Evolutionary conservation across 495 filamentous ascomycete species (phyloP).

Genomic region (Annulohypoxylon moriforme): DNA sequence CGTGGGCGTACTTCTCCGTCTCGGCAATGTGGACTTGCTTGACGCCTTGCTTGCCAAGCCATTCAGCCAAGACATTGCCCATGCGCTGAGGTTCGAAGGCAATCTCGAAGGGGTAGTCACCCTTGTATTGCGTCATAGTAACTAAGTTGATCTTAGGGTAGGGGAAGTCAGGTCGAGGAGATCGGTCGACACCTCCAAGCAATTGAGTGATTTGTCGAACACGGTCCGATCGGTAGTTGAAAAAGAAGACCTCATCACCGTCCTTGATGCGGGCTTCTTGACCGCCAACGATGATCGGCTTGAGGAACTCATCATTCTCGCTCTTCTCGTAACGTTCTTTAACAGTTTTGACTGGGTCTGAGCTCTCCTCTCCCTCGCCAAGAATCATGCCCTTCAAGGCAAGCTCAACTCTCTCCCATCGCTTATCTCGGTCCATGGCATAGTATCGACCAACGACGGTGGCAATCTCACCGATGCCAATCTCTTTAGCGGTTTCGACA

Average conservation of each 20-base stretch:
- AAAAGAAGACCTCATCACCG: conserved; percentile 96
- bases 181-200: conserved; percentile 89
- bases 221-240: conserved; percentile 99
- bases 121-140: conserved; percentile 99
- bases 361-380: conserved; percentile 86
- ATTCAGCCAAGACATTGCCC: conserved; percentile 96
- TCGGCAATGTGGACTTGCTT: conserved; percentile 97
- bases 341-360: conserved; percentile 86
- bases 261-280: conserved; percentile 86
- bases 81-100: conserved; percentile 96
- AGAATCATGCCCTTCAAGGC: conserved; percentile 85
- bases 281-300: conserved; percentile 94
- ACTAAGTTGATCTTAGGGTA: conserved; percentile 94
- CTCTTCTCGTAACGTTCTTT: conserved; percentile 85
- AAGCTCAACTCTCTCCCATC: conserved; percentile 94
- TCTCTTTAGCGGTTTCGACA: conserved; percentile 78
- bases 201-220: conserved; percentile 97
- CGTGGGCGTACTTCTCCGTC: conserved; percentile 99
- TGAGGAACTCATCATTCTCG: conserved; percentile 97
- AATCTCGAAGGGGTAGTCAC: conserved; percentile 90
- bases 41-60: conserved; percentile 85
- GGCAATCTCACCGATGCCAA: conserved; percentile 87
- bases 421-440: conserved; percentile 99
- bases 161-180: conserved; percentile 88
- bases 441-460: conserved; percentile 97